These are phyloP conservation scores for Chaetomium olivaceum DNA, from an alignment of 2,329 filamentous ascomycete species.

Conservation along the genomic window DNA sequence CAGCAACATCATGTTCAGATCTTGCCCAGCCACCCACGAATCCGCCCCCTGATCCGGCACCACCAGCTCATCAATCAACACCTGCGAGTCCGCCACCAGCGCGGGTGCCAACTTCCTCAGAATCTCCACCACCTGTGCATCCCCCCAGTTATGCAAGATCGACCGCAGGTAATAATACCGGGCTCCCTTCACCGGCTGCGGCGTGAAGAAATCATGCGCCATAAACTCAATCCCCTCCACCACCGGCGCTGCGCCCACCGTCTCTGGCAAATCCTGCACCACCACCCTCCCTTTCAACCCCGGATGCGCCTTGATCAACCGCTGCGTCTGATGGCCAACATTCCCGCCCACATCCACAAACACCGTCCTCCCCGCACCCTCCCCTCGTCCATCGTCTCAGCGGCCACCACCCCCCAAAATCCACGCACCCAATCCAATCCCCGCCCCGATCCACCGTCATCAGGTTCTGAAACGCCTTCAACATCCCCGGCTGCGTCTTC, in stretches of 20 bases:
- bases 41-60: not conserved
- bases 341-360: conserved; percentile 5
- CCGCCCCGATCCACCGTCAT: not conserved
- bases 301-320: not conserved
- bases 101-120: not conserved
- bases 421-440: not conserved
- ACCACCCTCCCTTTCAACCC: not conserved
- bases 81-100: not conserved
- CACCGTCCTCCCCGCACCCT: not conserved
- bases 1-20: conserved; percentile 2
- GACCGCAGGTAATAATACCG: not conserved
- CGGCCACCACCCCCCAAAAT: not conserved
- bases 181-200: not conserved
- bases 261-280: not conserved
- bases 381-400: too few relatives aligned
- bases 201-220: conserved; percentile 2
- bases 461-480: not conserved
- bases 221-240: not conserved
- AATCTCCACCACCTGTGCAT: not conserved
- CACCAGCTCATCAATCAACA: not conserved
- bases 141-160: conserved; percentile 3
- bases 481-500: not conserved
- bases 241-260: not conserved
- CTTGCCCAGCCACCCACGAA: not conserved
- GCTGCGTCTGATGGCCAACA: not conserved